Base-by-base conservation (phyloP, 805 yeast genomes). In the Lipomyces anomalus region DNA sequence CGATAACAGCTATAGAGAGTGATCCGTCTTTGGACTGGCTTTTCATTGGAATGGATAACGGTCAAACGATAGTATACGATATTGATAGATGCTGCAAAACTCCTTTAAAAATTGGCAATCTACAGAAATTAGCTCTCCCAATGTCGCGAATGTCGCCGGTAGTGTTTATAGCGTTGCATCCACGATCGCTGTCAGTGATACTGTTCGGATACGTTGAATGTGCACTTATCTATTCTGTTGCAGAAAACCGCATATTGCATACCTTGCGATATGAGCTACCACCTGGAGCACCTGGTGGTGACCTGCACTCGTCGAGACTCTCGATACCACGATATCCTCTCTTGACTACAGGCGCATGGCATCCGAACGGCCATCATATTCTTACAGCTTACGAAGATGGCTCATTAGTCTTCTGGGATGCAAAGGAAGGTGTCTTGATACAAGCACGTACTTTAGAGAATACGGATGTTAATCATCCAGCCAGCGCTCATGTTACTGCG, bases 11-110 rank as follows among this genome's bases (percentile, higher is more conserved):
- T 2, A 69, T 81, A 11, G 92, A 78, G 47, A 65, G 83, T 1
- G 98, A 92, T 58, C 96, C 97, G 1, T 74, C 94, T 0, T 63
- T 92, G 53, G 97, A 89, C 63, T 92, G 92, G 86, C 66, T 90
- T 13, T 71, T 82, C 37, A 58, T 90, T 18, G 98, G 97, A 2
- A 67, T 86, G 42, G 74, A 77, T 39, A 87, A 80, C 61, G 98
- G 98, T 1, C 63, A 76, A 2, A 65, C 84, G 1, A 64, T 78
- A 24, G 79, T 82, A 6, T 90, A 74, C 60, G 95, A 92, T 62
- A 79, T 90, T 16, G 97, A 88, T 59, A 71, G 94, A 30, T 84
- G 89, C 28, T 57, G 61, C 22, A 63, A 80, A 52, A 76, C 95
- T 0, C 80, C 82, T 1, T 72, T 77, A 47, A 73, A 80, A 43